Conservation (phyloP, 164 flowering plant genomes). For the Pachysandra terminalis region DNA sequence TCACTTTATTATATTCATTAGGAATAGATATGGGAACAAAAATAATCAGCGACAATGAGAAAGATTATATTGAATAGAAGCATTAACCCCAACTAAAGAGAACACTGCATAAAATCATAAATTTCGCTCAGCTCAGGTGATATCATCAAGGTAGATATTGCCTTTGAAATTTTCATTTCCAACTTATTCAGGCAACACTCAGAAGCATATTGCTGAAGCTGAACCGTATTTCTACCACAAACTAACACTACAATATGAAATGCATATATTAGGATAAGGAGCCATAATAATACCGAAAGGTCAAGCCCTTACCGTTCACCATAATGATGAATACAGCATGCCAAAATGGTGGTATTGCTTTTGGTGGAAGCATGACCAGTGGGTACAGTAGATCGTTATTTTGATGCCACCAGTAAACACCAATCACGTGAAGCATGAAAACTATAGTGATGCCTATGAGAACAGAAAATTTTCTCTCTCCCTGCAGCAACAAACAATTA, state of each 20-base stretch:
- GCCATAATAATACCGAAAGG: not conserved
- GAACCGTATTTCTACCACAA: not conserved
- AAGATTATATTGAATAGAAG: too few species aligned
- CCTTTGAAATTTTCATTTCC: too few species aligned
- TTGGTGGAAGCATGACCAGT: conserved; percentile 90
- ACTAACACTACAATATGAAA: not conserved
- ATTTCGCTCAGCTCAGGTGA: too few species aligned
- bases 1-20: too few species aligned
- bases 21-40: too few species aligned
- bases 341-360: conserved; percentile 94
- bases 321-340: conserved; percentile 91
- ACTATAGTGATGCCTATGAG: conserved; percentile 53
- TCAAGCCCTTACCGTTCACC: conserved; percentile 68
- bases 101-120: too few species aligned
- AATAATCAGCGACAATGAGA: too few species aligned
- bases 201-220: not conserved
- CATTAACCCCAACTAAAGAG: too few species aligned
- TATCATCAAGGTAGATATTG: too few species aligned
- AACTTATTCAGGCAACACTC: not conserved
- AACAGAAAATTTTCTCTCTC: conserved; percentile 77
- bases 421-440: conserved; percentile 64
- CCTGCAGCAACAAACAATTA: conserved; percentile 49
- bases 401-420: conserved; percentile 92
- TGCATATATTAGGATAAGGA: not conserved
- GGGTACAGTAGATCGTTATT: conserved; percentile 86